Conservation (phyloP, 495 filamentous ascomycete species). For the Annulohypoxylon bovei region DNA sequence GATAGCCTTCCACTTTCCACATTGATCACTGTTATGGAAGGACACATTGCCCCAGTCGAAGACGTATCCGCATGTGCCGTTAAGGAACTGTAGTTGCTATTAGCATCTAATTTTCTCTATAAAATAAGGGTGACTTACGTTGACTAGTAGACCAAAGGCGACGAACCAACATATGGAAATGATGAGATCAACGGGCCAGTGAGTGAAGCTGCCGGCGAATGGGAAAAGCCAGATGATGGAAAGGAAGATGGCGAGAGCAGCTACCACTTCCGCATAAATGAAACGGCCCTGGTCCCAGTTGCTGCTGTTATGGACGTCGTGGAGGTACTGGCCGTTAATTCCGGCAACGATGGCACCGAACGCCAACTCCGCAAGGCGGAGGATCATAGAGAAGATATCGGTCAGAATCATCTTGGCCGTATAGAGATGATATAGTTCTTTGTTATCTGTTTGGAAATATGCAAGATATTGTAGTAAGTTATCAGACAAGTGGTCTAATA, state of each 20-base stretch:
- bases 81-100: conserved; percentile 40
- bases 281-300: conserved; percentile 55
- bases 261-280: conserved; percentile 61
- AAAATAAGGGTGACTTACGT: conserved; percentile 48
- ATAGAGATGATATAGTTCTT: conserved; percentile 5
- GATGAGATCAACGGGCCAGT: conserved; percentile 65
- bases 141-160: conserved; percentile 69
- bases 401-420: conserved; percentile 51
- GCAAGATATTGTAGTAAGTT: background rate
- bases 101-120: conserved; percentile 4
- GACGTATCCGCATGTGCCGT: conserved; percentile 69
- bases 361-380: conserved; percentile 58
- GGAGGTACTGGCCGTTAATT: conserved; percentile 58
- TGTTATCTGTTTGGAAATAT: background rate
- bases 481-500: conserved; percentile 1
- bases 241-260: conserved; percentile 57
- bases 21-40: conserved; percentile 73
- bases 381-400: conserved; percentile 53
- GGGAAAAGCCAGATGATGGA: conserved; percentile 61
- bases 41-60: conserved; percentile 91
- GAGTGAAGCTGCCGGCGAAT: conserved; percentile 55
- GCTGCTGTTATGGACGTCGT: conserved; percentile 40
- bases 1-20: conserved; percentile 71
- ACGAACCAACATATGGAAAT: conserved; percentile 72
- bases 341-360: conserved; percentile 60